Evolutionary conservation across 805 yeast species (phyloP).

Genomic region (Starmerella tilneyi): DNA sequence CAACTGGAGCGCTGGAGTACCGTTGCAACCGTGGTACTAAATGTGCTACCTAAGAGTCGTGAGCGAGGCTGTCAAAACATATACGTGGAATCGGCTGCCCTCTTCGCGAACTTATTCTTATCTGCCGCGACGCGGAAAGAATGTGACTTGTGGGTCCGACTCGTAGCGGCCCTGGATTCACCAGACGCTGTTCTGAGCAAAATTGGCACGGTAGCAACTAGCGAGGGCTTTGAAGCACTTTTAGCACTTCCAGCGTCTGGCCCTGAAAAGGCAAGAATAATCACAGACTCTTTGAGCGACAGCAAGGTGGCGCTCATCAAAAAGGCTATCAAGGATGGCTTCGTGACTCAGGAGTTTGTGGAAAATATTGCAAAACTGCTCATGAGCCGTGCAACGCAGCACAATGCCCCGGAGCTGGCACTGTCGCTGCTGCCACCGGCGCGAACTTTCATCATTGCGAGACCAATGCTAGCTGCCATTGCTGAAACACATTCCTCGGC

Average conservation of each 20-base stretch:
- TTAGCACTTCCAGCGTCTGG: neutral
- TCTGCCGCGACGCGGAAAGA: neutral
- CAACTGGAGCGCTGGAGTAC: constrained; percentile 2
- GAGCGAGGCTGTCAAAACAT: neutral
- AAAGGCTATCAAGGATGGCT: neutral
- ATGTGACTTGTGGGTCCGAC: neutral
- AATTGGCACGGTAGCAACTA: neutral
- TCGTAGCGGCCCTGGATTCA: neutral
- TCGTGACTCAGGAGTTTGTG: neutral
- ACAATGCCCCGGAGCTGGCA: constrained; percentile 1
- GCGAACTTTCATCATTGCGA: constrained; percentile 13
- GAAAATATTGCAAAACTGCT: neutral
- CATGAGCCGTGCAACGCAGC: neutral
- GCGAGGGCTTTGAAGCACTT: neutral
- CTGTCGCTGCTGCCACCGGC: constrained; percentile 3
- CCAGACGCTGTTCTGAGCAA: neutral
- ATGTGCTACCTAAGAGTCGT: neutral
- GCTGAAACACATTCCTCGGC: neutral
- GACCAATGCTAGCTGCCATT: constrained; percentile 9
- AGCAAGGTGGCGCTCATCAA: neutral
- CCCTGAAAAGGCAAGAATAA: neutral
- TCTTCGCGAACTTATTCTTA: neutral
- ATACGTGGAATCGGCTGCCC: neutral
- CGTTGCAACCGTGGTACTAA: neutral
- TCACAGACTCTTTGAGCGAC: neutral